Evolutionary conservation across 2,329 filamentous ascomycete species (phyloP).

Genomic region (Cytospora piceae): DNA sequence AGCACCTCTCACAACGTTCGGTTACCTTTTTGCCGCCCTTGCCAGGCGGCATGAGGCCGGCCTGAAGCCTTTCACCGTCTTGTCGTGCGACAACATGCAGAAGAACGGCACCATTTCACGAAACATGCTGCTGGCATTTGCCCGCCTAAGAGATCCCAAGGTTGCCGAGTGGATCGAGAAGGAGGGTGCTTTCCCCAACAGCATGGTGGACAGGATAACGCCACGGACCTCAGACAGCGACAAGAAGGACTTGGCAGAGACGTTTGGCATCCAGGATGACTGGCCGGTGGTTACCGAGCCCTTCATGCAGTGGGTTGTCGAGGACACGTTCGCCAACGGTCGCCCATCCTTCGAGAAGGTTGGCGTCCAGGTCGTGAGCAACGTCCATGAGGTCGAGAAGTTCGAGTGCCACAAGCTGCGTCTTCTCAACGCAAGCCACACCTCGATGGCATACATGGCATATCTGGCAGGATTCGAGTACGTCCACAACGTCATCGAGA

Average conservation of each 20-base stretch:
- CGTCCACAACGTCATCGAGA: slow-evolving; percentile 57
- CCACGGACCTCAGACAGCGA: slow-evolving; percentile 52
- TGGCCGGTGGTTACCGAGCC: slow-evolving; percentile 61
- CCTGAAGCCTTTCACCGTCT: slow-evolving; percentile 56
- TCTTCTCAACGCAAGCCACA: slow-evolving; percentile 57
- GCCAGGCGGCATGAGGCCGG: slow-evolving; percentile 49
- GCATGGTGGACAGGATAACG: slow-evolving; percentile 60
- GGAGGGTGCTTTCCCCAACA: slow-evolving; percentile 55
- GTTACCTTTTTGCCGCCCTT: slow-evolving; percentile 56
- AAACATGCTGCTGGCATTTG: slow-evolving; percentile 55
- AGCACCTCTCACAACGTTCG: slow-evolving; percentile 52
- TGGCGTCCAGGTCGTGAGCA: slow-evolving; percentile 55
- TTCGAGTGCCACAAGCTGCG: slow-evolving; percentile 62
- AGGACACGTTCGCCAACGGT: slow-evolving; percentile 55
- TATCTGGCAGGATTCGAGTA: slow-evolving; percentile 57
- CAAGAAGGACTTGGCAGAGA: slow-evolving; percentile 47
- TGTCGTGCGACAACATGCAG: slow-evolving; percentile 62
- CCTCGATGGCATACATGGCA: slow-evolving; percentile 55
- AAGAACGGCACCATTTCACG: slow-evolving; percentile 59
- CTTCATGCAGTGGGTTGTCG: slow-evolving; percentile 60
- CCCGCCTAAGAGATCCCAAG: slow-evolving; percentile 49
- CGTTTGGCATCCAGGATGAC: slow-evolving; percentile 52
- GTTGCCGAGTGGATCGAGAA: slow-evolving; percentile 54
- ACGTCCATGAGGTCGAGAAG: slow-evolving; percentile 56
- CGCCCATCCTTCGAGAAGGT: slow-evolving; percentile 57